phyloP scores from a whole-genome alignment of 495 filamentous ascomycete species.

The Aspergillus carlsbadensis region DNA sequence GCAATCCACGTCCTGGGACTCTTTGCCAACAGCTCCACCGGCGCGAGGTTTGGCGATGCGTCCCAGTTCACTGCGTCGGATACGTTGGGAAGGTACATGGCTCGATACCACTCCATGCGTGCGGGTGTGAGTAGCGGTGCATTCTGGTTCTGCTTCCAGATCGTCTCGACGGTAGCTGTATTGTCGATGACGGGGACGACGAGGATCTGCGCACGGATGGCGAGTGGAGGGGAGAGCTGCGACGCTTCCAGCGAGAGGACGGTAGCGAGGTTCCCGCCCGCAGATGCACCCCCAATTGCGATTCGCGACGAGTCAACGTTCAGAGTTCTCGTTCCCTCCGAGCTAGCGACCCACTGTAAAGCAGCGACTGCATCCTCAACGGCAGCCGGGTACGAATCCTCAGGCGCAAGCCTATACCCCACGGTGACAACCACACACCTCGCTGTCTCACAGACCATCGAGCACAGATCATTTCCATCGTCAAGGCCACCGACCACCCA shows the following conservation, averaged over 20 bases:
- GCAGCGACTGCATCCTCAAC: neutral
- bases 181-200: neutral
- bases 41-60: neutral
- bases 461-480: neutral
- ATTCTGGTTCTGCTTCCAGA: neutral
- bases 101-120: neutral
- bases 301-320: neutral
- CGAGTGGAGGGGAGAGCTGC: neutral
- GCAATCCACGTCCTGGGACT: neutral
- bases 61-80: neutral
- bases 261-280: neutral
- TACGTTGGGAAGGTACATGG: neutral
- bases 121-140: neutral
- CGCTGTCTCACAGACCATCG: neutral
- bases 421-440: neutral
- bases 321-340: neutral
- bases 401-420: neutral
- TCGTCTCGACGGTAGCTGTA: neutral
- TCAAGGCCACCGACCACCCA: neutral
- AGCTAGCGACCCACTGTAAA: neutral
- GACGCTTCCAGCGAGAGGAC: neutral
- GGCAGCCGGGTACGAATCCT: neutral
- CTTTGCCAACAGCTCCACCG: neutral
- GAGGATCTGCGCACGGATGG: neutral
- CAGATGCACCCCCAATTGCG: constrained; percentile 1